Percentiles rank a stretch among this genome's conserved stretches.
Evolutionary conservation across 2,329 filamentous ascomycete species (phyloP).

Genomic region (Orbilia ellipsospora): DNA sequence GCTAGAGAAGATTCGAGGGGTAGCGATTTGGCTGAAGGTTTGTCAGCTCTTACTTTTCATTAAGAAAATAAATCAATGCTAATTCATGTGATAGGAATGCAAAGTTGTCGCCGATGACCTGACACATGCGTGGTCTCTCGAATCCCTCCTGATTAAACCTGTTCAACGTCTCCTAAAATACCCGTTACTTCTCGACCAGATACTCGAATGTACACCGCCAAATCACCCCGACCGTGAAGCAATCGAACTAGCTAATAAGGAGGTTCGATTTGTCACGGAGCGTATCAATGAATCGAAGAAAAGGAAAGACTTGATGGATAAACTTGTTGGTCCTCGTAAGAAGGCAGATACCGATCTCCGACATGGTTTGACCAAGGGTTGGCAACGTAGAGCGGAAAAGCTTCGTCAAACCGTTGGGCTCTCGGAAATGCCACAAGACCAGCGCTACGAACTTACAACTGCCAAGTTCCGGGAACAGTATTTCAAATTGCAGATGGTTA

Average conservation of each 20-base stretch:
- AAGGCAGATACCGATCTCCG: slow-evolving; percentile 89
- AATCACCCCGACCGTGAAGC: slow-evolving; percentile 83
- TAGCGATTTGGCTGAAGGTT: slow-evolving; percentile 79
- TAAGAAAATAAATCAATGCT: slow-evolving; percentile 10
- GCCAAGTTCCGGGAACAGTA: slow-evolving; percentile 93
- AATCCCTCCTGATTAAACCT: slow-evolving; percentile 96
- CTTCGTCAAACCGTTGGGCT: slow-evolving; percentile 76
- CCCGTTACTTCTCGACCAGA: slow-evolving; percentile 81
- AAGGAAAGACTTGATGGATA: slow-evolving; percentile 89
- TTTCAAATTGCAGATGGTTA: slow-evolving; percentile 88
- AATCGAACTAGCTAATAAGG: slow-evolving; percentile 78
- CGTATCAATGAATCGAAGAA: slow-evolving; percentile 95
- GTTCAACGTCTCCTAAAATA: slow-evolving; percentile 96
- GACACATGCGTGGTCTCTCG: slow-evolving; percentile 92
- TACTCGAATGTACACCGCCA: slow-evolving; percentile 80
- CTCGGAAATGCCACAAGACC: slow-evolving; percentile 78
- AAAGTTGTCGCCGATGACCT: slow-evolving; percentile 91
- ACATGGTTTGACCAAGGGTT: slow-evolving; percentile 85
- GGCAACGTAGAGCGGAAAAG: slow-evolving; percentile 88
- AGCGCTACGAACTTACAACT: slow-evolving; percentile 80
- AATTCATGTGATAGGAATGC: slow-evolving; percentile 71
- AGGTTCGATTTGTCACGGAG: slow-evolving; percentile 71
- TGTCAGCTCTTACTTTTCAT: slow-evolving; percentile 10
- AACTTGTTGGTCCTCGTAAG: slow-evolving; percentile 82
- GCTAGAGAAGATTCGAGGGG: slow-evolving; percentile 70